These are phyloP conservation scores for Cryphonectria carpinicola DNA, from an alignment of 2,329 filamentous ascomycete genomes.

Conservation along the genomic window DNA sequence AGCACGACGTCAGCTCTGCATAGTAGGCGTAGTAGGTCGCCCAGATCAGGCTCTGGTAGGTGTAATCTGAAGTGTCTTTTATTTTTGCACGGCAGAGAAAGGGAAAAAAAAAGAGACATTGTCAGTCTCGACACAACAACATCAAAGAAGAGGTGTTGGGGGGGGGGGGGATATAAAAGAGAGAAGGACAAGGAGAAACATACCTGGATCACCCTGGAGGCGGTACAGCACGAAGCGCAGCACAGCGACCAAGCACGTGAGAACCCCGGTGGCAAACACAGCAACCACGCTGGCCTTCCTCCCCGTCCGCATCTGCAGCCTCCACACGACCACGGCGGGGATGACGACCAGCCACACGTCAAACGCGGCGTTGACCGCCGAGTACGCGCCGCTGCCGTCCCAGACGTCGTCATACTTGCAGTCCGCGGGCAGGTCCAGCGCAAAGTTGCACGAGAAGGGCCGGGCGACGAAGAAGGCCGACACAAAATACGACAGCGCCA, in stretches of 20 bases:
- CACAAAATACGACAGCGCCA: conserved; percentile 17
- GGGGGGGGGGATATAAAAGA: neutral
- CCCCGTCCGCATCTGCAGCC: conserved; percentile 22
- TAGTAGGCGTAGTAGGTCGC: conserved; percentile 14
- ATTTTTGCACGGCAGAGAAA: neutral
- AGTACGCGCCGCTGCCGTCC: conserved; percentile 21
- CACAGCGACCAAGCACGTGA: conserved; percentile 4
- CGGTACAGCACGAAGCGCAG: conserved; percentile 7
- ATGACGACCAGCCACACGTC: conserved; percentile 22
- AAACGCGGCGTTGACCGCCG: conserved; percentile 19
- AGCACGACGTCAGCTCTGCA: conserved; percentile 21
- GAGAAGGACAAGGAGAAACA: neutral
- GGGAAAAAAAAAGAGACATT: neutral
- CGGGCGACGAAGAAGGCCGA: conserved; percentile 13
- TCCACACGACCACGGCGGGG: conserved; percentile 20
- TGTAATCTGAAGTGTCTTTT: neutral
- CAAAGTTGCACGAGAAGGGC: conserved; percentile 24
- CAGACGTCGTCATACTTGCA: conserved; percentile 22
- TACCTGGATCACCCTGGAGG: neutral
- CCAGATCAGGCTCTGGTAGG: conserved; percentile 18
- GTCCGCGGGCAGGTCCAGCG: conserved; percentile 6
- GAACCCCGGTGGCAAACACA: conserved; percentile 14
- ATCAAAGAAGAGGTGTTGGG: no score
- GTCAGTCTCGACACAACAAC: neutral
- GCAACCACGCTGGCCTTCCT: conserved; percentile 16